Base-by-base conservation (phyloP, 306 rosid genomes). In the Quercus engelmannii region DNA sequence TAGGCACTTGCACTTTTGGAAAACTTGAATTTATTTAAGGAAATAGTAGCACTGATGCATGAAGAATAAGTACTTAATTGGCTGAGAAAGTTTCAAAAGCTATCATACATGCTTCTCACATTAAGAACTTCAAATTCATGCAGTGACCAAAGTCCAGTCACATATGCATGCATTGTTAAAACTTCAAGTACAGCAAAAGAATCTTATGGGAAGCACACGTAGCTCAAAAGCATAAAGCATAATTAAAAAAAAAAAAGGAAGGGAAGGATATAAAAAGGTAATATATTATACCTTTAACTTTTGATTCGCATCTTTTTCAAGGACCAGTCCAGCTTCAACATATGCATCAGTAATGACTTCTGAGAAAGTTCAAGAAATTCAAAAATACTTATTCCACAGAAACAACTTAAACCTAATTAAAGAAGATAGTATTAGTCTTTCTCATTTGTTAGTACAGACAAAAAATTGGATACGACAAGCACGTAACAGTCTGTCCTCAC, bases 401-500 rank as follows among this genome's bases (percentile, higher is more conserved):
- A 56, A 46, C 54, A 38, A 77, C 13, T 52, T 15, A 54, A 70
- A 62, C 57, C 35, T 51, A 59, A 51, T 30, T 43, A 78, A 28
- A 84, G 26, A 12, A 15, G 7, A 19, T 19, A 1, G 54, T 14
- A 6, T 21, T 52, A 9, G 10, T 17, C 20, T 2, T 72, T 23
- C 68, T 35, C 38, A 38, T 64, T 20, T 2, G 31, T 21, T 63
- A 56, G 54, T 49, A 67, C 35, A 67, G 72, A 56, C 30, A 67
- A 78, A 80, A 61, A 49, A 68, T 75, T 76, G 97, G 98, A 95
- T 95, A 93, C 96, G 90, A 83, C 94, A 93, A 61, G 97, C 99
- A 79, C 79, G 88, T 21, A 88, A n/a, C 58, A 95, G 88, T 76
- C 93, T 84, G 21, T 80, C 90, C 80, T 89, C 91, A 26, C 84